Conservation (phyloP, 768 basidiomycete genomes). For the Termitomyces sp. region DNA sequence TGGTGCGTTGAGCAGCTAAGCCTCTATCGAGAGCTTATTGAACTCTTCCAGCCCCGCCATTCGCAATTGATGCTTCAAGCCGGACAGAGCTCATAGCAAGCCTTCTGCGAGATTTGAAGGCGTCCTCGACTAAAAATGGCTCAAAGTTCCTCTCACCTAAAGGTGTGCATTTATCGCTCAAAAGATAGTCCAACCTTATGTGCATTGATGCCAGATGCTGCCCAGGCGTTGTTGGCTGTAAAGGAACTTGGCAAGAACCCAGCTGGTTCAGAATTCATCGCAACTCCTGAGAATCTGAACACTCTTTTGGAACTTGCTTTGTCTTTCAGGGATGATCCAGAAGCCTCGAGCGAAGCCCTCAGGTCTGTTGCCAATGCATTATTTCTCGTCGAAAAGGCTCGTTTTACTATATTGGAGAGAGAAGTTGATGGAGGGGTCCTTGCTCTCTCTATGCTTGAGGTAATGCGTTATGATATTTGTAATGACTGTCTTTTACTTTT, state of each 20-base stretch:
- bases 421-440: constrained; percentile 61
- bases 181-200: background rate
- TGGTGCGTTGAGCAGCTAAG: constrained; percentile 26
- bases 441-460: constrained; percentile 55
- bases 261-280: constrained; percentile 58
- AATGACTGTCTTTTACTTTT: constrained; percentile 5
- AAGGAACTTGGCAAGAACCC: constrained; percentile 73
- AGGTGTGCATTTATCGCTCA: constrained; percentile 34
- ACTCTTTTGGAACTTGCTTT: constrained; percentile 46
- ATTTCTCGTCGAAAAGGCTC: constrained; percentile 59
- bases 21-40: background rate
- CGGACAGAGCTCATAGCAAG: constrained; percentile 51
- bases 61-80: constrained; percentile 38
- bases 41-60: constrained; percentile 30
- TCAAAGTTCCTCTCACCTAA: constrained; percentile 47
- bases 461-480: constrained; percentile 15
- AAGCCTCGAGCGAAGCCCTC: constrained; percentile 64
- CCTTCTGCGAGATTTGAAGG: constrained; percentile 56
- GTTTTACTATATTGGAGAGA: constrained; percentile 47
- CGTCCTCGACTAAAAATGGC: constrained; percentile 18
- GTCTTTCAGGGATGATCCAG: constrained; percentile 49
- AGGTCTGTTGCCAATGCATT: constrained; percentile 77
- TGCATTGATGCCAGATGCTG: constrained; percentile 44
- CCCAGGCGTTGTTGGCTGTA: constrained; percentile 60
- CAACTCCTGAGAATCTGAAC: constrained; percentile 48